phyloP scores from a whole-genome alignment of 2,329 filamentous ascomycete genomes.

The Exophiala sp. region DNA sequence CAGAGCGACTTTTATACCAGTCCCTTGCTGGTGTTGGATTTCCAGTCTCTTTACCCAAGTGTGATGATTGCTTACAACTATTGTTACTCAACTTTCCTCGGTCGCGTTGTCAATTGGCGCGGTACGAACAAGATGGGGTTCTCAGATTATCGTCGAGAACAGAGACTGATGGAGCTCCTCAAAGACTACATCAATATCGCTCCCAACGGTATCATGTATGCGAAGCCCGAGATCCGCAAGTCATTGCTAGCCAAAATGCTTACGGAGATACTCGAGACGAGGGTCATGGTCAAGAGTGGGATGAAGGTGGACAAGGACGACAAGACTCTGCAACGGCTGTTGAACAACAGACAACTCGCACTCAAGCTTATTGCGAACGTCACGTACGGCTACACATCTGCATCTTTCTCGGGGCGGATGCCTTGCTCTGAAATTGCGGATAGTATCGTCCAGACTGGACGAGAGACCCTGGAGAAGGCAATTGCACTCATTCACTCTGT shows the following conservation, averaged over 20 bases:
- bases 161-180: constrained; percentile 70
- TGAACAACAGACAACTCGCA: constrained; percentile 91
- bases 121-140: constrained; percentile 94
- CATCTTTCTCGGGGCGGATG: constrained; percentile 95
- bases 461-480: constrained; percentile 90
- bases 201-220: constrained; percentile 96
- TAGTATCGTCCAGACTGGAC: constrained; percentile 92
- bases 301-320: constrained; percentile 95
- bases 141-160: constrained; percentile 74
- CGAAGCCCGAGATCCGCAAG: constrained; percentile 77
- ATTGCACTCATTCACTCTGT: constrained; percentile 90
- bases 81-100: constrained; percentile 95
- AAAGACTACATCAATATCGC: constrained; percentile 86
- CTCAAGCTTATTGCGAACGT: constrained; percentile 98
- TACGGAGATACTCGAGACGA: constrained; percentile 88
- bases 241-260: constrained; percentile 95
- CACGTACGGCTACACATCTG: constrained; percentile 96
- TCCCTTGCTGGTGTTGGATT: constrained; percentile 86
- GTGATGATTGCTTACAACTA: constrained; percentile 99
- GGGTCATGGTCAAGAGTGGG: constrained; percentile 95
- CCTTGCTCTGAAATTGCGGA: constrained; percentile 97
- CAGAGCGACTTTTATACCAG: constrained; percentile 91
- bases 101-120: constrained; percentile 81
- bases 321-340: constrained; percentile 74
- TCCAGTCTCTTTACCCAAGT: constrained; percentile 93